Evolutionary conservation across 805 yeast genomes (phyloP), one percentile per base, ranked within the genome.

Genomic region (Saccharomycopsis babjevae): DNA sequence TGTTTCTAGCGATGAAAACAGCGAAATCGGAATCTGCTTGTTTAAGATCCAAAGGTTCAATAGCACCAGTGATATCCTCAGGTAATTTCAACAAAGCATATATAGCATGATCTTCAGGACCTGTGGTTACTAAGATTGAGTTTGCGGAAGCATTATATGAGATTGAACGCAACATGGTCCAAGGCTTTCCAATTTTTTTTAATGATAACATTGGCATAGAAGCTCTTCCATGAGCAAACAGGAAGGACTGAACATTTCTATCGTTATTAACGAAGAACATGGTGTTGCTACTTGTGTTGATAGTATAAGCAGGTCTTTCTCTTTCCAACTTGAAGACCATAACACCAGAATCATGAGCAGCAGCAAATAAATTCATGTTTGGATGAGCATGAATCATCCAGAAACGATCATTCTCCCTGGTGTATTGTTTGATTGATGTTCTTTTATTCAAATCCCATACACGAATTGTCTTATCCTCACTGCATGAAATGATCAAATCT

Each of bases 271-370:
- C 83, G 70, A 81, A 93, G 64, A 81, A 82, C 67, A 94, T 73
- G 68, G 81, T 84, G 73, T 88, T 88, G 32, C 32, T 46, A n/a
- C 22, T 39, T 71, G 88, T 94, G 74, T 79, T 81, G 39, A 83
- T 69, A 5, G 88, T 73, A 68, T 83, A 82, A n/a, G 97, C 96
- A 15, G 99, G 98, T 73, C 99, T 85, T 78, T 94, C 99, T 72
- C 98, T 88, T 73, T 90, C 97, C 64, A 94, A 80, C 76, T 94
- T 94, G 82, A 94, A 96, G 57, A 94, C 96, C 96, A 92, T 92
- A 36, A 91, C 96, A 72, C 99, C 99, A 16, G 91, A 81, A 74
- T 96, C 99, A 74, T 93, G 98, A 68, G 96, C 93, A 36, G 97
- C 87, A 60, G 97, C 99, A 76, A 94, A 91, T 69, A 94, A 79